Evolutionary conservation across 495 filamentous ascomycete genomes (phyloP).

Genomic region (Penicillium tannophilum): DNA sequence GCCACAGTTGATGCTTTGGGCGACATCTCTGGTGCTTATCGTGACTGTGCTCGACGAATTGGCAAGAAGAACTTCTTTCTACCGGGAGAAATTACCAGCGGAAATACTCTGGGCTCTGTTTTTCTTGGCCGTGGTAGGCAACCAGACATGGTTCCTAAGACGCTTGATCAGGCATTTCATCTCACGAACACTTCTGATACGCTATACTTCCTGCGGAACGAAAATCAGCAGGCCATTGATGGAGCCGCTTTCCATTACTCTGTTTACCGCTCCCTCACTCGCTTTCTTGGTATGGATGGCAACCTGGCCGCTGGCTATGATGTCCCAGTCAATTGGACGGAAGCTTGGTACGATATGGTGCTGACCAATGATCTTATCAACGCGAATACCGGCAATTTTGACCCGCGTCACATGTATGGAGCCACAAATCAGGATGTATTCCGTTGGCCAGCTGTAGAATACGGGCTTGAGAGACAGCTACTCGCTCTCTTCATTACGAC

Average conservation of each 20-base stretch:
- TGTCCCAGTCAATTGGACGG: slow-evolving; percentile 61
- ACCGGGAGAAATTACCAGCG: slow-evolving; percentile 65
- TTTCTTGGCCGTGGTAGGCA: slow-evolving; percentile 68
- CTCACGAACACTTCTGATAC: slow-evolving; percentile 47
- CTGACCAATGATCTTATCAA: slow-evolving; percentile 67
- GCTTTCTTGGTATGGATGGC: slow-evolving; percentile 68
- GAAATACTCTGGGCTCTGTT: slow-evolving; percentile 64
- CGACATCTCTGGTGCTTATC: slow-evolving; percentile 53
- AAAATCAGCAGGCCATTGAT: slow-evolving; percentile 61
- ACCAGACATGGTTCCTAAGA: slow-evolving; percentile 50
- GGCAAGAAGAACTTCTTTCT: slow-evolving; percentile 68
- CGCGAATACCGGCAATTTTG: slow-evolving; percentile 65
- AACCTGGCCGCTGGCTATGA: slow-evolving; percentile 63
- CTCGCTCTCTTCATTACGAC: slow-evolving; percentile 67
- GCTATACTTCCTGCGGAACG: slow-evolving; percentile 58
- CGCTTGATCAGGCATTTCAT: slow-evolving; percentile 48
- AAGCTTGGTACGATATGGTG: slow-evolving; percentile 63
- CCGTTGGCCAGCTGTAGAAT: slow-evolving; percentile 68
- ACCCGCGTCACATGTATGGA: slow-evolving; percentile 73
- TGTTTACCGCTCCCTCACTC: slow-evolving; percentile 66
- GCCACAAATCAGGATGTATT: slow-evolving; percentile 76
- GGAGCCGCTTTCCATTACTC: slow-evolving; percentile 72
- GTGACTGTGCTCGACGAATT: slow-evolving; percentile 57
- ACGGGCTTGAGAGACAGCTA: slow-evolving; percentile 63
- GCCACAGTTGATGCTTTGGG: slow-evolving; percentile 66